phyloP scores from a whole-genome alignment of 2,329 filamentous ascomycete genomes.

The Colletotrichum sp. region DNA sequence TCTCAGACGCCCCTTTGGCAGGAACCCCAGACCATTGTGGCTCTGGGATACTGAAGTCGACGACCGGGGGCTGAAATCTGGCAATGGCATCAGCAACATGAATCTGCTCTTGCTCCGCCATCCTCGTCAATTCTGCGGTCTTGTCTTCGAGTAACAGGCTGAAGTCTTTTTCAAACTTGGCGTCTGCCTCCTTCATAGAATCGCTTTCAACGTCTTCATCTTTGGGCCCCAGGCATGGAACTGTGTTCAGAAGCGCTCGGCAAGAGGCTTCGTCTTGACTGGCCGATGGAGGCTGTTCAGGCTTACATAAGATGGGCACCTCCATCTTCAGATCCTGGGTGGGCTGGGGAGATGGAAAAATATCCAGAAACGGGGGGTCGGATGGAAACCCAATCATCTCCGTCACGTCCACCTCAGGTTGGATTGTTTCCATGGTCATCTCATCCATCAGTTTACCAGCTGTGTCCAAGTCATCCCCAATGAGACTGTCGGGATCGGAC shows the following conservation, averaged over 20 bases:
- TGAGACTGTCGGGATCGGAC: slow-evolving; percentile 35
- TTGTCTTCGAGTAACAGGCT: slow-evolving; percentile 23
- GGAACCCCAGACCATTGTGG: slow-evolving; percentile 26
- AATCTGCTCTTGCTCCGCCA: slow-evolving; percentile 32
- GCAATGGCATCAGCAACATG: slow-evolving; percentile 27
- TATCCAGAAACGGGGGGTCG: background rate
- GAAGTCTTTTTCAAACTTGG: slow-evolving; percentile 29
- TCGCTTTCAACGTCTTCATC: background rate
- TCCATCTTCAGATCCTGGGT: background rate
- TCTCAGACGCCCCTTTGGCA: slow-evolving; percentile 23
- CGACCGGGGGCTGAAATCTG: slow-evolving; percentile 31
- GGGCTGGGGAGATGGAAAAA: background rate
- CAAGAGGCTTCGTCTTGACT: background rate
- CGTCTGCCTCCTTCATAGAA: background rate
- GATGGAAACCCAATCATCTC: background rate
- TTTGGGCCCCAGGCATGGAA: background rate
- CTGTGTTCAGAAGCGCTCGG: background rate
- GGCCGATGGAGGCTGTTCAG: background rate
- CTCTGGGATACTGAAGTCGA: slow-evolving; percentile 29
- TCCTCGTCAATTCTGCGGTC: slow-evolving; percentile 1
- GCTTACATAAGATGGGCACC: background rate
- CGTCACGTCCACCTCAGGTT: background rate
- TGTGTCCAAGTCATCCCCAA: background rate
- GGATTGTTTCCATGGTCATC: background rate
- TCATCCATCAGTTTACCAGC: slow-evolving; percentile 1